Percentiles rank a stretch among this genome's conserved stretches.
phyloP scores from a whole-genome alignment of 768 basidiomycete species.

The Gyrodon lividus region DNA sequence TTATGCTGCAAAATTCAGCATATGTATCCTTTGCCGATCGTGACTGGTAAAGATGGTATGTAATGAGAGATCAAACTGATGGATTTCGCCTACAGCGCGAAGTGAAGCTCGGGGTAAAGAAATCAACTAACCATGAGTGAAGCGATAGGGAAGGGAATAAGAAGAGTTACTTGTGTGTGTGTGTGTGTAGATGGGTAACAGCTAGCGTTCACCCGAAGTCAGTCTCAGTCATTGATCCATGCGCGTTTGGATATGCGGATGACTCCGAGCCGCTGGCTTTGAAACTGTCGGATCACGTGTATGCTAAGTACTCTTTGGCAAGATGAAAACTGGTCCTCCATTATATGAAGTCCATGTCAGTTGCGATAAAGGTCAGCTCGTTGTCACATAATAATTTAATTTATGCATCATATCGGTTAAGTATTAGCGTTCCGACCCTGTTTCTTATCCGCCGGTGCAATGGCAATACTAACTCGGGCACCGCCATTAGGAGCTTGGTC shows the following conservation, averaged over 20 bases:
- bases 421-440: not conserved
- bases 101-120: not conserved
- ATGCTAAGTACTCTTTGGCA: no score
- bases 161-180: not conserved
- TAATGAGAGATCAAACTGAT: not conserved
- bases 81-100: not conserved
- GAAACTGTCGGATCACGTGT: conserved; percentile 24
- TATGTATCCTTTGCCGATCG: conserved; percentile 42
- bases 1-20: conserved; percentile 61
- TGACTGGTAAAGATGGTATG: conserved; percentile 19
- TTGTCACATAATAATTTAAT: not conserved
- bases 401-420: not conserved
- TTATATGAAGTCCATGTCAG: not conserved
- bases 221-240: not conserved
- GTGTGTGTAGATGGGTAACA: not conserved
- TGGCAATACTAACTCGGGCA: not conserved
- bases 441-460: not conserved
- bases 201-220: not conserved
- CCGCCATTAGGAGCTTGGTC: not conserved
- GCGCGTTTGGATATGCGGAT: conserved; percentile 15
- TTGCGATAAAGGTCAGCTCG: not conserved
- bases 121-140: conserved; percentile 25
- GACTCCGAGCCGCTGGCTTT: conserved; percentile 19
- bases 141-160: not conserved
- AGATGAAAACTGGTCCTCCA: no score